These are phyloP conservation scores for Penicillium rolfsii DNA, from an alignment of 2,329 filamentous ascomycete species.

Conservation along the genomic window DNA sequence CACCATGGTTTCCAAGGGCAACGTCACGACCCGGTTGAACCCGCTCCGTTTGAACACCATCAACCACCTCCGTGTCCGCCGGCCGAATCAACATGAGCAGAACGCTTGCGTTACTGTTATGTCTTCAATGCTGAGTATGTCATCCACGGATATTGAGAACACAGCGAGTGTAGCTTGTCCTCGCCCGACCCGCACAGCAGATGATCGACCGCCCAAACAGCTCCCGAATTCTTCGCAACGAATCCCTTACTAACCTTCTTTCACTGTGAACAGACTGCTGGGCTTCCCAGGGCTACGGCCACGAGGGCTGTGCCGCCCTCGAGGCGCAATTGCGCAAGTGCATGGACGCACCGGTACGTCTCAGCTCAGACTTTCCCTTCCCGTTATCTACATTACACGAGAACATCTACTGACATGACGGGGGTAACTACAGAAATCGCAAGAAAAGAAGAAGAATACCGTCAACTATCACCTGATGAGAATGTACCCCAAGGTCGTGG, in stretches of 20 bases:
- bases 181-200: neutral
- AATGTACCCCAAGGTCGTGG: constrained; percentile 73
- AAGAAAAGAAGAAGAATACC: constrained; percentile 66
- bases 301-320: constrained; percentile 62
- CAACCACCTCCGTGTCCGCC: constrained; percentile 63
- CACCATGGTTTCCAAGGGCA: constrained; percentile 50
- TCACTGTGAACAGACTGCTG: constrained; percentile 45
- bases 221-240: neutral
- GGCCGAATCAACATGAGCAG: constrained; percentile 63
- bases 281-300: constrained; percentile 51
- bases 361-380: neutral
- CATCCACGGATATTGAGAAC: neutral
- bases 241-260: constrained; percentile 20
- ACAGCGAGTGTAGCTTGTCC: neutral
- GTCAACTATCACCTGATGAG: constrained; percentile 92
- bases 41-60: constrained; percentile 53
- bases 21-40: constrained; percentile 48
- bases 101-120: constrained; percentile 70
- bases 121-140: constrained; percentile 67
- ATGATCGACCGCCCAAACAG: neutral
- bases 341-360: constrained; percentile 78
- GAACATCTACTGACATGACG: constrained; percentile 8
- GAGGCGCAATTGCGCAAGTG: constrained; percentile 65
- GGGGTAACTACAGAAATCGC: constrained; percentile 54
- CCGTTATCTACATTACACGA: neutral